A percentile compares a stretch with the other conserved stretches of the same genome.
Evolutionary conservation across 1,139 yeast genomes (phyloP).

Genomic region (Blastobotrys proliferans): DNA sequence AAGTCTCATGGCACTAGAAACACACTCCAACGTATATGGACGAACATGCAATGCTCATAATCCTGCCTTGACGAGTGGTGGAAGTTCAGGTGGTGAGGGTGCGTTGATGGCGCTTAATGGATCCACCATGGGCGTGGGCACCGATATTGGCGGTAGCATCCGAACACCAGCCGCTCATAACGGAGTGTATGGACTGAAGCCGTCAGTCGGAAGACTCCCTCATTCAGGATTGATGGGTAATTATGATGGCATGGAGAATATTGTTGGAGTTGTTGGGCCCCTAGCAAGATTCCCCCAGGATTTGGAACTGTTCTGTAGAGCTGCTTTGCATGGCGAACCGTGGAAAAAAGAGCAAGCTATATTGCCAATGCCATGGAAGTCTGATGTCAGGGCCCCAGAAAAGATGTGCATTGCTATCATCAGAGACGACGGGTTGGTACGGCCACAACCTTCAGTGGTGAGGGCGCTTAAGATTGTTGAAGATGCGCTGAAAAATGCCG

Average conservation of each 20-base stretch:
- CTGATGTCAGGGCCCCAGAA: constrained; percentile 5
- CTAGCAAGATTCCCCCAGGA: background rate
- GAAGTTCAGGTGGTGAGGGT: constrained; percentile 60
- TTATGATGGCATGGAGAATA: constrained; percentile 2
- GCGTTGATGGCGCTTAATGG: constrained; percentile 46
- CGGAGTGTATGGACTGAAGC: constrained; percentile 47
- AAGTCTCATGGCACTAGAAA: constrained; percentile 52
- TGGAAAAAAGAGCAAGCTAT: constrained; percentile 2
- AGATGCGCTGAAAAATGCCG: constrained; percentile 30
- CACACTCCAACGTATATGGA: constrained; percentile 33
- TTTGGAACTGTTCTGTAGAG: background rate
- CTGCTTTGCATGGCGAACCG: constrained; percentile 1
- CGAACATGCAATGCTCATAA: constrained; percentile 45
- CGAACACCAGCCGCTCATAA: constrained; percentile 49
- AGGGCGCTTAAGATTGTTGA: constrained; percentile 33
- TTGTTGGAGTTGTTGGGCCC: constrained; percentile 2
- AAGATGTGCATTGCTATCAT: constrained; percentile 35
- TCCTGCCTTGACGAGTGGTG: constrained; percentile 47
- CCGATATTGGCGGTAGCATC: constrained; percentile 58
- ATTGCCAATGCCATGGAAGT: constrained; percentile 1
- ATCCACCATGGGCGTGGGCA: constrained; percentile 48
- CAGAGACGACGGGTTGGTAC: constrained; percentile 27
- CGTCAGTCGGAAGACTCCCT: constrained; percentile 32
- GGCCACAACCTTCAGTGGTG: constrained; percentile 44
- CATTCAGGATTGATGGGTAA: constrained; percentile 1